These are phyloP conservation scores for Alternaria rosae DNA, from an alignment of 2,329 filamentous ascomycete species.

Conservation along the genomic window DNA sequence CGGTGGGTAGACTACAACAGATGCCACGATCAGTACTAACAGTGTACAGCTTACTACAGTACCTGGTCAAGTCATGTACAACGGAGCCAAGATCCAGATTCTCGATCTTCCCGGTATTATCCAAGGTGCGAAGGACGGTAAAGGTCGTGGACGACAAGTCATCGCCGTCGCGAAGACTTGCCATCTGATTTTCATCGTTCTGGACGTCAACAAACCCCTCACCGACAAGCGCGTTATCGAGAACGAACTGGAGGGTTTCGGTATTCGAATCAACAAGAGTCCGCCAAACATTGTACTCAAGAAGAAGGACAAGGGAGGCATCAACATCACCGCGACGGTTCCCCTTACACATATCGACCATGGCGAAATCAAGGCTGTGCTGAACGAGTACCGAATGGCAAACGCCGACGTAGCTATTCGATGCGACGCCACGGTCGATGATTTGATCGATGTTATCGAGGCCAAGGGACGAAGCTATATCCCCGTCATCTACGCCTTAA, in stretches of 20 bases:
- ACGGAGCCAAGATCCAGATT: slow-evolving; percentile 97
- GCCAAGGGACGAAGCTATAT: slow-evolving; percentile 96
- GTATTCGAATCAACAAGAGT: slow-evolving; percentile 95
- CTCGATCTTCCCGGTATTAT: slow-evolving; percentile 99
- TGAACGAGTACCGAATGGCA: slow-evolving; percentile 95
- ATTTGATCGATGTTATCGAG: slow-evolving; percentile 94
- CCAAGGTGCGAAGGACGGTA: slow-evolving; percentile 96
- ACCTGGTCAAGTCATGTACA: slow-evolving; percentile 93
- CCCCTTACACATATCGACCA: slow-evolving; percentile 91
- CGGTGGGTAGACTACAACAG: slow-evolving; percentile 48
- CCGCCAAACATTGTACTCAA: slow-evolving; percentile 99
- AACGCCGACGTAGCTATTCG: slow-evolving; percentile 97
- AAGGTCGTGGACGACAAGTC: slow-evolving; percentile 95
- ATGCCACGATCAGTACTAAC: slow-evolving; percentile 15
- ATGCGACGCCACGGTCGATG: slow-evolving; percentile 96
- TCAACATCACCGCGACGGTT: slow-evolving; percentile 94
- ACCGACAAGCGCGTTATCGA: slow-evolving; percentile 98
- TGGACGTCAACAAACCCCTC: slow-evolving; percentile 97
- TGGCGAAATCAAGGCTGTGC: slow-evolving; percentile 97
- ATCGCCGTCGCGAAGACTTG: slow-evolving; percentile 99
- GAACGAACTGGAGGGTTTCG: slow-evolving; percentile 92
- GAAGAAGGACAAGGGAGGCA: slow-evolving; percentile 98
- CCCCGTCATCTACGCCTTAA: slow-evolving; percentile 97
- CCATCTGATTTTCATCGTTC: slow-evolving; percentile 96
- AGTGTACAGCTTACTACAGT: slow-evolving; percentile 77